Evolutionary conservation across 805 yeast genomes (phyloP).

Genomic region (Yamadazyma tumulicola): DNA sequence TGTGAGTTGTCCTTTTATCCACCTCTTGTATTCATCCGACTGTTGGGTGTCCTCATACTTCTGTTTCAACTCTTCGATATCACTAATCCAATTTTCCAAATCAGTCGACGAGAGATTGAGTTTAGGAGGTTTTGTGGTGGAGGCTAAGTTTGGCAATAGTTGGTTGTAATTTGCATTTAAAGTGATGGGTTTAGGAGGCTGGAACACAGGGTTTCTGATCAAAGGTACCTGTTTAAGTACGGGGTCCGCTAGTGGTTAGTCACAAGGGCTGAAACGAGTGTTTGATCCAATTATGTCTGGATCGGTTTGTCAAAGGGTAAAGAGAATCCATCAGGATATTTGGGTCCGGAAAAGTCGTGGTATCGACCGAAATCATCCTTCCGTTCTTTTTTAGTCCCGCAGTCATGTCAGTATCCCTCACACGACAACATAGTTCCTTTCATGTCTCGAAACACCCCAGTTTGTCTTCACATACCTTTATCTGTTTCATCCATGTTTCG

Average conservation of each 20-base stretch:
- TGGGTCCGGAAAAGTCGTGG: too few relatives aligned
- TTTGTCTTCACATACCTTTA: constrained; percentile 5
- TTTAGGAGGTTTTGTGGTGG: constrained; percentile 36
- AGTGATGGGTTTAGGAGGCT: constrained; percentile 54
- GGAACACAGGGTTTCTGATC: constrained; percentile 47
- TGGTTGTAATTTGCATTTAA: constrained; percentile 47
- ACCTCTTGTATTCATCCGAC: constrained; percentile 17
- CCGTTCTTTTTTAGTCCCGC: too few relatives aligned
- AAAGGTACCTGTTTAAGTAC: constrained; percentile 53
- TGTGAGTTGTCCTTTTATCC: constrained; percentile 29
- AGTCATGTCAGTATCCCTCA: too few relatives aligned
- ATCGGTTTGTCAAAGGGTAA: too few relatives aligned
- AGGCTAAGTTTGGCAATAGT: constrained; percentile 31
- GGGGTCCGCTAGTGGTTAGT: constrained; percentile 38
- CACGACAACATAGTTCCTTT: too few relatives aligned
- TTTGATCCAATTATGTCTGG: too few relatives aligned
- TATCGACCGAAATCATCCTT: too few relatives aligned
- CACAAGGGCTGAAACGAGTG: too few relatives aligned
- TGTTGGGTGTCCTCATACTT: constrained; percentile 12
- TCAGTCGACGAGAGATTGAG: constrained; percentile 23
- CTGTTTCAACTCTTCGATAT: constrained; percentile 16
- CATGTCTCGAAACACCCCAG: too few relatives aligned
- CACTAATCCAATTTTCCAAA: constrained; percentile 25
- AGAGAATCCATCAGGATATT: too few relatives aligned
- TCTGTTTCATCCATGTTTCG: constrained; percentile 10